Evolutionary conservation across 345 rosid species (phyloP).

Genomic region (Trapa incisa): DNA sequence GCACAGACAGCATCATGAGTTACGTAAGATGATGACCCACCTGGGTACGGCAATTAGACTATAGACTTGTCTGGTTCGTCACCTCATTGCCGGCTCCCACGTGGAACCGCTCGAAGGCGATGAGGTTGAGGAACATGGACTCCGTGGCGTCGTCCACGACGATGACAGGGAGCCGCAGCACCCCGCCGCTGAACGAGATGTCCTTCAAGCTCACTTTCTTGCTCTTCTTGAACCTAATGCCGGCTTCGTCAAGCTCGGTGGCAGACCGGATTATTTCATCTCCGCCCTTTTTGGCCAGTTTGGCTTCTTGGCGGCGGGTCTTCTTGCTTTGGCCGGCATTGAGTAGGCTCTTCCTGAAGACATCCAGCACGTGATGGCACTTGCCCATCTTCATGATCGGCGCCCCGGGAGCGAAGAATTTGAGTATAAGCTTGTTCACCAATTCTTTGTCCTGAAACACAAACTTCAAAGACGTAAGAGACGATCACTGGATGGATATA

Average conservation of each 20-base stretch:
- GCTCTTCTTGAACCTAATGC: slow-evolving; percentile 7
- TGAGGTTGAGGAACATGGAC: slow-evolving; percentile 15
- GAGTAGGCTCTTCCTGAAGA: slow-evolving; percentile 20
- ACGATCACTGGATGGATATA: too few relatives aligned
- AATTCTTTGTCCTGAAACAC: slow-evolving; percentile 20
- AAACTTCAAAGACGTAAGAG: too few relatives aligned
- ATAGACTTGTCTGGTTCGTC: background rate
- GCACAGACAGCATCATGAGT: too few relatives aligned
- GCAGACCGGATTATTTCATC: slow-evolving; percentile 1
- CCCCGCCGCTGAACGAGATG: slow-evolving; percentile 8
- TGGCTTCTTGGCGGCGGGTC: background rate
- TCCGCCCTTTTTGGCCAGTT: background rate
- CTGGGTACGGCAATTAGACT: too few relatives aligned
- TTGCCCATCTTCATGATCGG: slow-evolving; percentile 9
- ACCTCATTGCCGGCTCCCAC: slow-evolving; percentile 13
- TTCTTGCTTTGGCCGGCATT: background rate
- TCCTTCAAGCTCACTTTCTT: slow-evolving; percentile 6
- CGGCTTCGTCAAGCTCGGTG: background rate
- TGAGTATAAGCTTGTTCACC: slow-evolving; percentile 23
- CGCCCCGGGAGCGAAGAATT: slow-evolving; percentile 20
- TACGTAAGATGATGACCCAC: too few relatives aligned
- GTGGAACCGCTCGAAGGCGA: slow-evolving; percentile 16
- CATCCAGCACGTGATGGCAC: slow-evolving; percentile 36
- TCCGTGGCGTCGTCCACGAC: background rate
- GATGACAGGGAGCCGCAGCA: slow-evolving; percentile 7